Conservation (phyloP, 1,139 yeast species). For the Wickerhamomyces sp. region DNA sequence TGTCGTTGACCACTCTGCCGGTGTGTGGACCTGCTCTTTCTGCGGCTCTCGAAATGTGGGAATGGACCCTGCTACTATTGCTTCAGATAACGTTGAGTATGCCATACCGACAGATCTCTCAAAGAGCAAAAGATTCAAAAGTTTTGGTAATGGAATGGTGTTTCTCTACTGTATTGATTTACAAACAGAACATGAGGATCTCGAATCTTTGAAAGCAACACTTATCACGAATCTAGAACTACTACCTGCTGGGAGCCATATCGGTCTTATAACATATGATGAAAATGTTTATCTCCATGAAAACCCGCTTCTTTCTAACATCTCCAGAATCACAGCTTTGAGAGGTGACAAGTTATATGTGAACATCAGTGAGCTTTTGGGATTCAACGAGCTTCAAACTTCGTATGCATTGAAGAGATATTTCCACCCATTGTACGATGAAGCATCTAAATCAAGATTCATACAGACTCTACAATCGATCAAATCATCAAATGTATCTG, state of each 20-base stretch:
- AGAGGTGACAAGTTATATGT: slow-evolving; percentile 53
- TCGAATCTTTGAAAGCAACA: slow-evolving; percentile 50
- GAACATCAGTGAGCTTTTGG: not conserved
- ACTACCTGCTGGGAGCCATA: slow-evolving; percentile 54
- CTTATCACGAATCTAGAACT: slow-evolving; percentile 47
- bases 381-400: slow-evolving; percentile 38
- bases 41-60: slow-evolving; percentile 50
- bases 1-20: slow-evolving; percentile 46
- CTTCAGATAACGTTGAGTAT: not conserved
- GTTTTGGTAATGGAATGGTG: slow-evolving; percentile 29
- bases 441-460: slow-evolving; percentile 42
- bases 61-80: slow-evolving; percentile 21
- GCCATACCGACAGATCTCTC: slow-evolving; percentile 16
- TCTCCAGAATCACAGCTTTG: slow-evolving; percentile 35
- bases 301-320: slow-evolving; percentile 33
- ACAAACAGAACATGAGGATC: slow-evolving; percentile 57
- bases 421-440: slow-evolving; percentile 46
- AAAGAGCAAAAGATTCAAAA: slow-evolving; percentile 27
- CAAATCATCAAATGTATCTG: not conserved
- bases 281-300: slow-evolving; percentile 62
- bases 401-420: slow-evolving; percentile 45
- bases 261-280: slow-evolving; percentile 58
- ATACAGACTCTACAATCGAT: not conserved
- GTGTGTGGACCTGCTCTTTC: slow-evolving; percentile 55
- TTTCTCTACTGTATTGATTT: slow-evolving; percentile 47